A percentile compares a stretch with the other conserved stretches of the same genome.
These are phyloP conservation scores for Clarkia xantiana DNA, from an alignment of 345 rosid species.

Conservation along the genomic window DNA sequence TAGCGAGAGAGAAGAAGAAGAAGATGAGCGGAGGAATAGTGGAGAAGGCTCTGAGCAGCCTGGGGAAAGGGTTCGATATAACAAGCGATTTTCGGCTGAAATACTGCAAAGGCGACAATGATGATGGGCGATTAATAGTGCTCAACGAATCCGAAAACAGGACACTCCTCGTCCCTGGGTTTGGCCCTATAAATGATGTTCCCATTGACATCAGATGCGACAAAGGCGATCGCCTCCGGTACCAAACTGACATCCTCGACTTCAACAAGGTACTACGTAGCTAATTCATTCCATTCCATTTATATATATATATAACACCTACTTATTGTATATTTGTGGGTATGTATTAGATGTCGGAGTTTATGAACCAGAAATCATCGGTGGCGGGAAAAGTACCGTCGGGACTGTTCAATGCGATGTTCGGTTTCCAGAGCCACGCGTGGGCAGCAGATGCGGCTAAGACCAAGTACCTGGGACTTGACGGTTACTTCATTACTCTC, in stretches of 20 bases:
- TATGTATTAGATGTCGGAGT: conserved; percentile 62
- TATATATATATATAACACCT: neutral
- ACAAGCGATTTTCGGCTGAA: conserved; percentile 66
- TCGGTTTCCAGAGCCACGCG: conserved; percentile 46
- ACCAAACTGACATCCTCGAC: conserved; percentile 68
- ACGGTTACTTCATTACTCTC: conserved; percentile 44
- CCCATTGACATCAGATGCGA: conserved; percentile 64
- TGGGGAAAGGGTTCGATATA: conserved; percentile 83
- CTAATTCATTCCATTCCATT: no score
- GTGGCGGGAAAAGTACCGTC: conserved; percentile 74
- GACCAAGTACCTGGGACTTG: conserved; percentile 53
- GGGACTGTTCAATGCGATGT: conserved; percentile 63
- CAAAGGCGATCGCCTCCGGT: conserved; percentile 74
- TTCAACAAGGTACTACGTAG: conserved; percentile 48
- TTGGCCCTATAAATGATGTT: conserved; percentile 36
- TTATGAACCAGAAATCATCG: conserved; percentile 46
- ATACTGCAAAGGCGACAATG: conserved; percentile 57
- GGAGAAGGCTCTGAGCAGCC: conserved; percentile 45
- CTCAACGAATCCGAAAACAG: conserved; percentile 37
- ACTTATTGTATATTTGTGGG: neutral
- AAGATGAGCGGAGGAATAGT: conserved; percentile 22
- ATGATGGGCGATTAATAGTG: conserved; percentile 28
- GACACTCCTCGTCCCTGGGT: conserved; percentile 49
- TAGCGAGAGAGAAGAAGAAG: no score
- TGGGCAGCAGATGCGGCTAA: conserved; percentile 73